Evolutionary conservation across 1,284 basidiomycete genomes (phyloP).

Genomic region (Malassezia globosa): DNA sequence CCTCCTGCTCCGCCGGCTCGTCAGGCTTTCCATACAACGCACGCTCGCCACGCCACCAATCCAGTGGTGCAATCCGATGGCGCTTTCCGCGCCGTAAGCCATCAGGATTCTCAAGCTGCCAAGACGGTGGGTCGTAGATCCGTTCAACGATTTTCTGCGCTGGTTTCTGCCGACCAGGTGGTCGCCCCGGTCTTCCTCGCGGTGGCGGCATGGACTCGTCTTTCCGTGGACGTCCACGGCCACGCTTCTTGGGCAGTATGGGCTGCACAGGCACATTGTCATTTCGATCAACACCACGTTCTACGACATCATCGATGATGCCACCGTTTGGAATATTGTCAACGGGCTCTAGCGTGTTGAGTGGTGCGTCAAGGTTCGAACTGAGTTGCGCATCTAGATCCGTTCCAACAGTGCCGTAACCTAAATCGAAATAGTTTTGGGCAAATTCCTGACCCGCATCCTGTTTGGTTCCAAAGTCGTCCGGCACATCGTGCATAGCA

Average conservation of each 20-base stretch:
- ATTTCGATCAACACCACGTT: background rate
- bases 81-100: constrained; percentile 67
- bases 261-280: background rate
- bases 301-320: too few relatives aligned
- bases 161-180: constrained; percentile 16
- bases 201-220: constrained; percentile 12
- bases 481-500: too few relatives aligned
- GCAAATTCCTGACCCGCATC: too few relatives aligned
- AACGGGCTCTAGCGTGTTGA: too few relatives aligned
- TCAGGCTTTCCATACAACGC: constrained; percentile 57
- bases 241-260: constrained; percentile 18
- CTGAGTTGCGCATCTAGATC: too few relatives aligned
- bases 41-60: constrained; percentile 86
- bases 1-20: constrained; percentile 28
- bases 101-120: constrained; percentile 41
- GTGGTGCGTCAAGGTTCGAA: too few relatives aligned
- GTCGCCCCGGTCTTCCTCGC: constrained; percentile 9
- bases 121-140: constrained; percentile 14
- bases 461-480: too few relatives aligned
- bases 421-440: too few relatives aligned
- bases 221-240: constrained; percentile 15
- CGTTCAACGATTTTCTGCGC: constrained; percentile 15
- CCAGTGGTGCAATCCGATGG: constrained; percentile 63
- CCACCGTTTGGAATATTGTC: too few relatives aligned
- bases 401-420: too few relatives aligned